phyloP scores from a whole-genome alignment of 345 rosid species.

The Sonneratia caseolaris region DNA sequence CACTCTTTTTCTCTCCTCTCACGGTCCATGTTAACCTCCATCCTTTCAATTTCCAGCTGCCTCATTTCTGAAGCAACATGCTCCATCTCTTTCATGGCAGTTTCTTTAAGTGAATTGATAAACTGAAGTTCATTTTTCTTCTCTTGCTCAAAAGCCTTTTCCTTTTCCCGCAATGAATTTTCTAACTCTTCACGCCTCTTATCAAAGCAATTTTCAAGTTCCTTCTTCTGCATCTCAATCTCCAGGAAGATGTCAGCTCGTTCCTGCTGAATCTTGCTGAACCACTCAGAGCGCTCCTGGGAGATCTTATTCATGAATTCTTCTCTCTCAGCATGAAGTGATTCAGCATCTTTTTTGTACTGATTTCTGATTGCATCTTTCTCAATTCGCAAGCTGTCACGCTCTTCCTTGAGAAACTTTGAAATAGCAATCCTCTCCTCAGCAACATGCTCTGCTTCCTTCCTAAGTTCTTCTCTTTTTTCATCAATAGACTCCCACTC shows the following conservation, averaged over 20 bases:
- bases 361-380: slow-evolving; percentile 60
- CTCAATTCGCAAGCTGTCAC: slow-evolving; percentile 58
- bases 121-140: slow-evolving; percentile 59
- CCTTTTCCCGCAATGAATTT: slow-evolving; percentile 53
- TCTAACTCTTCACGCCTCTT: slow-evolving; percentile 79
- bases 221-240: slow-evolving; percentile 75
- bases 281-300: slow-evolving; percentile 75
- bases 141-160: slow-evolving; percentile 71
- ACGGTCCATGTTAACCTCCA: slow-evolving; percentile 68
- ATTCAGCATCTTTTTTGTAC: slow-evolving; percentile 49
- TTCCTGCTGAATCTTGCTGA: slow-evolving; percentile 72
- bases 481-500: slow-evolving; percentile 98
- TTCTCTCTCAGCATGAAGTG: slow-evolving; percentile 63
- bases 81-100: slow-evolving; percentile 55
- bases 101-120: slow-evolving; percentile 55
- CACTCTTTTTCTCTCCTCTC: slow-evolving; percentile 77
- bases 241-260: slow-evolving; percentile 72
- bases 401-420: slow-evolving; percentile 73
- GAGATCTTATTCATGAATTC: slow-evolving; percentile 77
- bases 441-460: slow-evolving; percentile 45
- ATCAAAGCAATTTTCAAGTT: slow-evolving; percentile 64
- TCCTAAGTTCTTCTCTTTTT: slow-evolving; percentile 64
- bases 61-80: slow-evolving; percentile 54
- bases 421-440: slow-evolving; percentile 55
- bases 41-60: slow-evolving; percentile 70